Evolutionary conservation across 1,139 yeast species (phyloP), one percentile per base, ranked within the genome.

Genomic region (Saccharomyces hybrid): DNA sequence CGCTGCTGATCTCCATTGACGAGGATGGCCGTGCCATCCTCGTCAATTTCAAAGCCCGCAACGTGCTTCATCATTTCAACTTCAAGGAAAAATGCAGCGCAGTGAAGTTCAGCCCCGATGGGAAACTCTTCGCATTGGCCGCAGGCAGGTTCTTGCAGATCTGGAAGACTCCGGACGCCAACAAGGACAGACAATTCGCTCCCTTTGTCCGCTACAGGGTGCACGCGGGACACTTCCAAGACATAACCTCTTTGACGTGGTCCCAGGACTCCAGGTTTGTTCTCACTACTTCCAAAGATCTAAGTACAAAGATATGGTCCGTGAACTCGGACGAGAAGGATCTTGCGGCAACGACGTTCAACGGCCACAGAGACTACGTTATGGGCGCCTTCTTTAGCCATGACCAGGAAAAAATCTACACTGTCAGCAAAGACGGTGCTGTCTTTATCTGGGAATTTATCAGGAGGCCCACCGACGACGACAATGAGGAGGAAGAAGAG

Each of bases 401-500:
- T 13, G 81, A 86, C 54, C 99, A 93, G 72, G 97, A 93, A 67
- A 79, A 82, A 54, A 88, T 93, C 50, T 93, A 90, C 66, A 90
- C 99, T 0, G 79, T 95, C 32, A 87, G 96, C 68, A 88, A 87
- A 70, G 99, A 93, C 67, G 99, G 99, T 50, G 97, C 99, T 0
- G 74, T 93, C 55, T 88, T 91, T 69, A 81, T 81, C 62, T 93
- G 99, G 98, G 93, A 89, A 67, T 93, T 87, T 67, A 77, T 83
- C 4, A 78, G 79, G 41, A 81, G 75, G 58, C 79, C 82, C 50
- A 63, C 62, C 7, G 70, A 66, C n/a, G n/a, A n/a, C 7, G 70
- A 63, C n/a, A 64, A 60, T 1, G 71, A 60, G 1, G 71, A 68
- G 42, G 77, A 74, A 5, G 78, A 73, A 0, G 76, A 72, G 8